Evolutionary conservation across 768 basidiomycete genomes (phyloP), one percentile per base, ranked within the genome.

Genomic region (Mycena vulgaris): DNA sequence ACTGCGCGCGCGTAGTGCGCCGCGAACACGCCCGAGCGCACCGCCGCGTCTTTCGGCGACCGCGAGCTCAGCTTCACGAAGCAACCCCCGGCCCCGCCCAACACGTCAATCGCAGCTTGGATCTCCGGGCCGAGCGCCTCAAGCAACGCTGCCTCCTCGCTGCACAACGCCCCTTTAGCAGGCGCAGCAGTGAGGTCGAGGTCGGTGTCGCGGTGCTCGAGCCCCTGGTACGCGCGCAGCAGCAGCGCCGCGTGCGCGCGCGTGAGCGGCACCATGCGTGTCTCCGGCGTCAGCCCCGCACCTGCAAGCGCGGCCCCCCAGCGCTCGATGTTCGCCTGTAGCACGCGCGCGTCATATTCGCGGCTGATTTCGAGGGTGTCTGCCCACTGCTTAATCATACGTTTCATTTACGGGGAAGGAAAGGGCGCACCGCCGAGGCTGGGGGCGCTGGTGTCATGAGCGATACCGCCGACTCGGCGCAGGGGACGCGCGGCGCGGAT

Each of bases 51-150:
- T 45, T 74, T 74, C n/a, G 72, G 72, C 1, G 68, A 70, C 13
- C 72, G 59, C n/a, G 72, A 74, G 62, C 72, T 74, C 42, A 74
- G 64, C n/a, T 74, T 74, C 57, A 74, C 56, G 61, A 74, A 74
- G 33, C 72, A 74, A 3, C 72, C 69, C 19, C 5, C 51, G 13
- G 31, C 19, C 9, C 25, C 30, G 11, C 6, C 31, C 33, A 71
- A 35, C 14, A 23, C 52, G 25, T 70, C 69, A 13, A 74, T 71
- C 16, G 65, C 72, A 3, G 8, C 7, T 40, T 74, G 65, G 17
- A 74, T 63, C 6, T 5, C 6, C 19, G 40, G 25, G 8, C 72
- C 66, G 1, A 74, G 62, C 27, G 14, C 45, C 5, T 35, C 61
- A 7, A 61, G 37, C 14, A 74, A 33, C 3, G 10, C 13, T 10